Evolutionary conservation across 345 rosid species (phyloP).

Genomic region (Firmiana major): DNA sequence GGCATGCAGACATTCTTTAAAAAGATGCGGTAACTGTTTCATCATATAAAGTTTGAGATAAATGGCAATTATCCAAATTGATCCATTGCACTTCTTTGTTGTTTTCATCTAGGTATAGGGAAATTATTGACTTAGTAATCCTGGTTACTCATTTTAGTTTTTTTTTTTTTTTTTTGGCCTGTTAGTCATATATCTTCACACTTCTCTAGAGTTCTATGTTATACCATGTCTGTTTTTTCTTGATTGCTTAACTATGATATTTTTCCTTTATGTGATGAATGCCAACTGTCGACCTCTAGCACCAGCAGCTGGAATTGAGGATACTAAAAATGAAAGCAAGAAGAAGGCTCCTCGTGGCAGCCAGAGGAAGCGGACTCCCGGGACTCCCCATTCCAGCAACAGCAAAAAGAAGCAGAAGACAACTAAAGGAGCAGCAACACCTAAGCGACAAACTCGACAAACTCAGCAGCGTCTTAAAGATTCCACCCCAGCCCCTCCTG

Average conservation of each 20-base stretch:
- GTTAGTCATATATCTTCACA: neutral
- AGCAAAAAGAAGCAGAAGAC: slow-evolving; percentile 3
- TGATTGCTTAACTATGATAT: too few relatives aligned
- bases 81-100: neutral
- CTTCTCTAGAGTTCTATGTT: neutral
- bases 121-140: neutral
- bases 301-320: too few relatives aligned
- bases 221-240: neutral
- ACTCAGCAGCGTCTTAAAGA: slow-evolving; percentile 29
- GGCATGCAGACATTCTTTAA: neutral
- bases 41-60: neutral
- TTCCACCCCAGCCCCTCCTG: neutral
- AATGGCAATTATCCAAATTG: neutral
- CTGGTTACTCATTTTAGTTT: neutral
- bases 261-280: too few relatives aligned
- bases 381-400: neutral
- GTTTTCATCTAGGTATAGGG: neutral
- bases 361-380: neutral
- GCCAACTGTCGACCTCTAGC: too few relatives aligned
- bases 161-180: neutral
- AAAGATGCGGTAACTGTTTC: neutral
- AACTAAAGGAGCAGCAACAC: neutral
- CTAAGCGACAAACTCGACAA: slow-evolving; percentile 31
- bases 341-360: too few relatives aligned
- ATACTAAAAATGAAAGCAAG: too few relatives aligned